Evolutionary conservation across 2,329 filamentous ascomycete species (phyloP).

Genomic region (Daldinia sp.): DNA sequence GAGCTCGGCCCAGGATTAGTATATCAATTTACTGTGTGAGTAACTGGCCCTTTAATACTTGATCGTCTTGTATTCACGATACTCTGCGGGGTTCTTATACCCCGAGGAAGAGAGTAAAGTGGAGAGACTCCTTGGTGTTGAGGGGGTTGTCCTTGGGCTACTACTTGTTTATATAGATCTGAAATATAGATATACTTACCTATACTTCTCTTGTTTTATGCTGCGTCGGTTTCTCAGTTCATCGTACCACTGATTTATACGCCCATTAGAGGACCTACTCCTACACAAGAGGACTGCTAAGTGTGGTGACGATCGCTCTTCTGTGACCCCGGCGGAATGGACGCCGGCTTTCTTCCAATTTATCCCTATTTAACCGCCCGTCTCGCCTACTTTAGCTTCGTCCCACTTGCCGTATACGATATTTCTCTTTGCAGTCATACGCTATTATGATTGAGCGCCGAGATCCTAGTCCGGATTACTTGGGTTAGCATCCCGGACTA

Average conservation of each 20-base stretch:
- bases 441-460: not conserved
- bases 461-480: not conserved
- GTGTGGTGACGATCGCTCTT: conserved; percentile 11
- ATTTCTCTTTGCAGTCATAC: not conserved
- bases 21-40: not conserved
- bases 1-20: not conserved
- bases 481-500: not conserved
- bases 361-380: conserved; percentile 57
- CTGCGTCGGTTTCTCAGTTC: not conserved
- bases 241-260: conserved; percentile 19
- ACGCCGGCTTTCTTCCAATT: conserved; percentile 46
- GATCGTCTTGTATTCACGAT: conserved; percentile 7
- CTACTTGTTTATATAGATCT: not conserved
- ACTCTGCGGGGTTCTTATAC: conserved; percentile 22
- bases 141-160: conserved; percentile 32
- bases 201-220: conserved; percentile 6
- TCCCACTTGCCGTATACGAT: conserved; percentile 22
- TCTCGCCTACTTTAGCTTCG: conserved; percentile 30
- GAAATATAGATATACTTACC: not conserved
- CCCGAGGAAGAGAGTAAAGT: conserved; percentile 42
- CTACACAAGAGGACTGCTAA: not conserved
- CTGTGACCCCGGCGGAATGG: conserved; percentile 43
- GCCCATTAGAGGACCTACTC: not conserved
- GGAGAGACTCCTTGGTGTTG: conserved; percentile 45
- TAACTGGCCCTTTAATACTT: conserved; percentile 3